Evolutionary conservation across 208 protist species (phyloP).

Genomic region (Crithidia brevicula): DNA sequence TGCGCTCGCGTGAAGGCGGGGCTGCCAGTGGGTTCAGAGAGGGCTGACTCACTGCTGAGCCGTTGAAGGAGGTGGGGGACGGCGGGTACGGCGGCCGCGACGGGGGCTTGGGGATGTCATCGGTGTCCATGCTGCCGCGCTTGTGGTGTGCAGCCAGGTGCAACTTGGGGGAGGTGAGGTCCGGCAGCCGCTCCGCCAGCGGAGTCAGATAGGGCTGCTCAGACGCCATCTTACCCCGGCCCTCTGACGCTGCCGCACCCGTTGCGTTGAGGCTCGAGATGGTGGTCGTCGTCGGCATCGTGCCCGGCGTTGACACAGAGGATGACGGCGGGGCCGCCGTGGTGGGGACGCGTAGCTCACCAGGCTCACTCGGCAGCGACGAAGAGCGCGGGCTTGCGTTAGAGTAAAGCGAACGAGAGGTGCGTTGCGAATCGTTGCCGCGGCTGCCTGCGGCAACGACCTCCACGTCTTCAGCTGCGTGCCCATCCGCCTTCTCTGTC

Average conservation of each 20-base stretch:
- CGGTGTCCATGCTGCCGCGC: constrained; percentile 1
- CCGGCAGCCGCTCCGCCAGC: constrained; percentile 21
- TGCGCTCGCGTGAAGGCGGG: not conserved
- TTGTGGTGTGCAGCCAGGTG: constrained; percentile 8
- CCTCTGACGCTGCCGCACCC: no score
- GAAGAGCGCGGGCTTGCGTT: constrained; percentile 10
- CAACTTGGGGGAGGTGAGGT: constrained; percentile 11
- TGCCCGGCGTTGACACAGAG: not conserved
- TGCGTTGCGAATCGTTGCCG: not conserved
- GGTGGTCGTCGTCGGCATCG: not conserved
- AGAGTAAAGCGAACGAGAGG: constrained; percentile 6
- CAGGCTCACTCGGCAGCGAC: constrained; percentile 4
- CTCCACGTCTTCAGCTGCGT: not conserved
- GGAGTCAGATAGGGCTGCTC: not conserved
- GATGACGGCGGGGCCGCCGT: not conserved
- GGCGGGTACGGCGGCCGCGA: not conserved
- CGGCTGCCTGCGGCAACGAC: not conserved
- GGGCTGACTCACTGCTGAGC: not conserved
- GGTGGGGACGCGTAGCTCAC: not conserved
- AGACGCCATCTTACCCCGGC: no score
- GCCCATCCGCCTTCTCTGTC: not conserved
- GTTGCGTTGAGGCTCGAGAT: no score
- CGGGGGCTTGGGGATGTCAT: constrained; percentile 14
- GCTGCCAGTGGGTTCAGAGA: constrained; percentile 17
- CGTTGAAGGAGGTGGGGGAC: constrained; percentile 17